Percentiles rank a stretch among this genome's conserved stretches.
phyloP scores from a whole-genome alignment of 2,329 filamentous ascomycete species.

The Coleophoma crateriformis region DNA sequence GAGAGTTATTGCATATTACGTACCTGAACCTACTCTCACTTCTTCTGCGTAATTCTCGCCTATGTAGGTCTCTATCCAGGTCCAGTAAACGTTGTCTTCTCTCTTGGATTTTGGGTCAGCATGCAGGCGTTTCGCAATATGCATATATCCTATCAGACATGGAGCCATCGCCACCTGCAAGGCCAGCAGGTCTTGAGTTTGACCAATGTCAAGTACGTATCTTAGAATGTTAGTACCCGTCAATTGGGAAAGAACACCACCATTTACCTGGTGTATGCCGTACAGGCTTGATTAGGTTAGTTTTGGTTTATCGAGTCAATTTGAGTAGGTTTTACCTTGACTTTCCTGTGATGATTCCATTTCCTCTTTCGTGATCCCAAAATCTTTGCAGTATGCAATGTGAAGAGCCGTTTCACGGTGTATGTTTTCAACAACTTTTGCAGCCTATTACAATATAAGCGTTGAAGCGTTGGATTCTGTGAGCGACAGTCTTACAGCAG shows the following conservation, averaged over 20 bases:
- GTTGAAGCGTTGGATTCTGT: neutral
- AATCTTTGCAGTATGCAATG: slow-evolving; percentile 73
- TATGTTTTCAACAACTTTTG: slow-evolving; percentile 70
- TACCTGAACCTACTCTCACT: slow-evolving; percentile 65
- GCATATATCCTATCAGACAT: slow-evolving; percentile 84
- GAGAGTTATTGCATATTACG: slow-evolving; percentile 17
- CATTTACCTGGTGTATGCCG: slow-evolving; percentile 60
- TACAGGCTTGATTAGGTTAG: slow-evolving; percentile 48
- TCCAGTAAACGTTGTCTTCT: slow-evolving; percentile 72
- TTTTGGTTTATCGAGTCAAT: no score
- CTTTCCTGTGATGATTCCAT: slow-evolving; percentile 71
- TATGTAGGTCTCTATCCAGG: slow-evolving; percentile 87
- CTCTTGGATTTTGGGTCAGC: slow-evolving; percentile 54
- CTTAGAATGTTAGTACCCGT: slow-evolving; percentile 28
- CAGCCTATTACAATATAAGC: slow-evolving; percentile 37
- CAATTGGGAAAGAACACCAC: neutral
- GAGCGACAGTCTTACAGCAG: slow-evolving; percentile 45
- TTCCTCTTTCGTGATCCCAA: slow-evolving; percentile 69
- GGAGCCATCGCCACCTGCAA: slow-evolving; percentile 81
- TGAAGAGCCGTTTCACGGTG: slow-evolving; percentile 77
- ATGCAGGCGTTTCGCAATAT: slow-evolving; percentile 68
- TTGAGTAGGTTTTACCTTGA: slow-evolving; percentile 45
- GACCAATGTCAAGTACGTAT: slow-evolving; percentile 84
- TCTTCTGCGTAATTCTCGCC: slow-evolving; percentile 73
- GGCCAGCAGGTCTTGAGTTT: slow-evolving; percentile 82